Base-by-base conservation (phyloP, 2,329 filamentous ascomycete genomes). In the Penicillium sp. region DNA sequence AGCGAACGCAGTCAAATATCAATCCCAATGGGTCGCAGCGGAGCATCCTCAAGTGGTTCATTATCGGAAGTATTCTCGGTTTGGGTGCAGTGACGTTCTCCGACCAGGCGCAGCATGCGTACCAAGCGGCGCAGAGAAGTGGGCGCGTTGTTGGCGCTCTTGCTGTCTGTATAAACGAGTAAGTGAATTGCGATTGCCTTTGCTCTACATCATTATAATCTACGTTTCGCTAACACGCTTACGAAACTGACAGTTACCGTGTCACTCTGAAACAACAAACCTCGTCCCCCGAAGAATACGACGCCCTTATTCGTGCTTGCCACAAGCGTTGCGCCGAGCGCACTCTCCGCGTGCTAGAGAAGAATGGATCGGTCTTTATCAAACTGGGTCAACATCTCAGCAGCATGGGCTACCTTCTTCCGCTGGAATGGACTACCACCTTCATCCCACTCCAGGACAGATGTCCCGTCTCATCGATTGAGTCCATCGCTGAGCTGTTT, bases 361-460 rank as follows among this genome's bases (percentile, higher is more conserved):
- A 88, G 77, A 97, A 96, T 70, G 93, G 95, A 22, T 95, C 92
- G 25, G 95, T 99, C 56, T 99, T 97, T 63, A 97, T 99, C 69
- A 99, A 99, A 72, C 76, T 99, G 33, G 93, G 93, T 7, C 93
- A 99, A 64, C 93, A 99, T 72, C 71, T 99, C 71, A 95, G 89
- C 69, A 92, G 89, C 56, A 88, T 97, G 87, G 95, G 93, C 65
- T 97, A 97, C 68, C 80, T 97, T 9, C 79, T 97, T 9, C 92
- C 92, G 1, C 73, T 80, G 41, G 92, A 97, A 72, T 97, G 92
- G 91, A 95, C 90, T 28, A 86, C 86, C 29, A 97, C 93, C 0
- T 99, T 99, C 67, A 87, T 99, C 58, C 93, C 93, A 0, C 77
- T 99, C 19, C 93, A 99, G 72, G 95, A 99, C 74, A 87, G 87